These are phyloP conservation scores for Craspedostauros australis DNA, from an alignment of 108 stramenopile genomes.

Conservation along the genomic window DNA sequence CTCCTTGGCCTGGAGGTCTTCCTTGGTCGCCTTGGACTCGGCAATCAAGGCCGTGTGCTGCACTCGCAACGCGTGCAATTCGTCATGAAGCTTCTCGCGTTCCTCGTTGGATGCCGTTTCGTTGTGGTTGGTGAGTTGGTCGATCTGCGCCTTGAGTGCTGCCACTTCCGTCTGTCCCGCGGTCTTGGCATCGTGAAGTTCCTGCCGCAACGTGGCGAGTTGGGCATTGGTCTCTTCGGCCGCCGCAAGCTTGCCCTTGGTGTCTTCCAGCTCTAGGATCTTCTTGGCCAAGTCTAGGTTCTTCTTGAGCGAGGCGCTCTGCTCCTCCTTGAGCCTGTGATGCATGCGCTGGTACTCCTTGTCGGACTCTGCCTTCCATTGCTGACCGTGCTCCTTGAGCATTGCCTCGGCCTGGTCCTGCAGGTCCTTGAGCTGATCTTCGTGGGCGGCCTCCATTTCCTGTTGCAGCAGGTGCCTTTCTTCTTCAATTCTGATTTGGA, in stretches of 20 bases:
- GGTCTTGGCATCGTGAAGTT: background rate
- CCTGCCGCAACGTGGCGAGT: background rate
- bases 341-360: slow-evolving; percentile 9
- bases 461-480: slow-evolving; percentile 1
- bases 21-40: background rate
- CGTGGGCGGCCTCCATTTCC: slow-evolving; percentile 6
- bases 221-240: background rate
- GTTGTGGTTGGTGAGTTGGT: background rate
- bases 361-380: slow-evolving; percentile 4
- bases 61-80: background rate
- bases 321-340: slow-evolving; percentile 4
- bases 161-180: background rate
- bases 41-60: slow-evolving; percentile 1
- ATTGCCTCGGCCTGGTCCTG: background rate
- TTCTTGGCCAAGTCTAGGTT: slow-evolving; percentile 2
- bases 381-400: background rate
- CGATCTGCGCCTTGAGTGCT: background rate
- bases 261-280: slow-evolving; percentile 5
- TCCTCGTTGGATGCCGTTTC: background rate
- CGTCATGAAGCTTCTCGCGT: background rate
- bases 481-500: slow-evolving; percentile 2
- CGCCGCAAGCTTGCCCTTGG: slow-evolving; percentile 3
- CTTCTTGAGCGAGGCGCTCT: background rate
- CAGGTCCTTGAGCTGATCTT: slow-evolving; percentile 7
- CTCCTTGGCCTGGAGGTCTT: background rate